Evolutionary conservation across 2,329 filamentous ascomycete genomes (phyloP), one percentile per base, ranked within the genome.

Genomic region (Ramichloridium luteum): DNA sequence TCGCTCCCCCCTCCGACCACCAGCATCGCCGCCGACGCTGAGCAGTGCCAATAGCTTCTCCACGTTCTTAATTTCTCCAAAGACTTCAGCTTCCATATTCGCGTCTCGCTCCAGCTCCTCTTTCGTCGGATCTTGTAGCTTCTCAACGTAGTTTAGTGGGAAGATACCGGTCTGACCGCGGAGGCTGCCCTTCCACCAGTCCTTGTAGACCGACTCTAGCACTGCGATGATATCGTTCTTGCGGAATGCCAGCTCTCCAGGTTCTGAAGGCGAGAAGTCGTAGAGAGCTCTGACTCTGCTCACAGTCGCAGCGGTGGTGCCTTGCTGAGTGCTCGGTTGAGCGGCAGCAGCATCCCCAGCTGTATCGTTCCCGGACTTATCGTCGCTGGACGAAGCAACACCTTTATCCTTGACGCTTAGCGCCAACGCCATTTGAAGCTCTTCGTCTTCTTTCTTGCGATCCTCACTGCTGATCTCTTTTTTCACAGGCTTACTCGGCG

Each of bases 171-270:
- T 94, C 58, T 94, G 84, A 13, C 90, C 90, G 53, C 86, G 77
- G 37, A 98, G 64, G 25, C 86, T 93, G 1, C 90, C 90, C 48
- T 93, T 88, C 90, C 90, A 98, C 90, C 90, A 98, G 58, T 98
- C 90, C 59, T 96, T 98, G 64, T 92, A 98, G 2, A 96, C 90
- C 2, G 86, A 94, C 59, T 96, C 90, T 25, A 98, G 68, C 11
- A 98, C 90, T 1, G 90, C 88, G 56, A 98, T 98, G 25, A 96
- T 80, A 54, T 98, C 90, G 16, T 90, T 88, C 61, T 93, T 93
- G 46, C 86, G 80, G 57, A 98, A 98, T 46, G 93, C 85, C 39
- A 98, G 67, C 62, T 98, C 90, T 28, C 88, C 90, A 0, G 85
- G 75, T 56, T 98, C 90, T 0, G 86, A 92, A 2, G 90, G 88